Evolutionary conservation across 257 asterid genomes (phyloP).

Genomic region (Dorcoceras hygrometricum): DNA sequence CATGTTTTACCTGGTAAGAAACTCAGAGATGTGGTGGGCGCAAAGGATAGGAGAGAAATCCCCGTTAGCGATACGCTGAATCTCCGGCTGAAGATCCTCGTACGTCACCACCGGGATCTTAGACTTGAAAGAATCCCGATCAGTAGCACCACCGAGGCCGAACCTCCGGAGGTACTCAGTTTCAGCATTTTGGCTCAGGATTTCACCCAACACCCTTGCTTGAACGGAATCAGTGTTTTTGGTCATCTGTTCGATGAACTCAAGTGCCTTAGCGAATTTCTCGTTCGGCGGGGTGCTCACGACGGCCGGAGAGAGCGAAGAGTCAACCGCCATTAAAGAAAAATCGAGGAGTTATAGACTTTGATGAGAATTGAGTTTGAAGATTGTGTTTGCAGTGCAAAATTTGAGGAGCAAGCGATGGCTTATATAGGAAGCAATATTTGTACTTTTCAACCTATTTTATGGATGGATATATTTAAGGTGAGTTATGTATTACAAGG

Average conservation of each 20-base stretch:
- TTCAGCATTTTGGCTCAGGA: slow-evolving; percentile 49
- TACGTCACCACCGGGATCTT: slow-evolving; percentile 61
- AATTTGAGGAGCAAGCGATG: slow-evolving; percentile 6
- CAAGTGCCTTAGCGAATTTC: slow-evolving; percentile 49
- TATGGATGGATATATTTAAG: not conserved
- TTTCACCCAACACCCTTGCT: slow-evolving; percentile 53
- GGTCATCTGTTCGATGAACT: slow-evolving; percentile 67
- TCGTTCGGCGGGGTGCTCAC: slow-evolving; percentile 45
- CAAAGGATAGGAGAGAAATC: slow-evolving; percentile 67
- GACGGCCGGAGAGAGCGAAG: slow-evolving; percentile 28
- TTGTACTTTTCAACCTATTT: not conserved
- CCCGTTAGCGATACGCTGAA: slow-evolving; percentile 74
- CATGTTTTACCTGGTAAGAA: slow-evolving; percentile 66
- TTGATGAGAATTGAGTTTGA: not conserved
- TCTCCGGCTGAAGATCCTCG: slow-evolving; percentile 73
- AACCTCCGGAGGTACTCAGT: slow-evolving; percentile 59
- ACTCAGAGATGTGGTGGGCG: slow-evolving; percentile 72
- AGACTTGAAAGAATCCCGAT: slow-evolving; percentile 60
- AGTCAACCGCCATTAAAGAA: slow-evolving; percentile 43
- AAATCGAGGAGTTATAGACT: not conserved
- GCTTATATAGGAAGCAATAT: slow-evolving; percentile 21
- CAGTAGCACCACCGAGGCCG: slow-evolving; percentile 51
- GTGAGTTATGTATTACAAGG: not conserved
- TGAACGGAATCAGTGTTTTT: slow-evolving; percentile 47
- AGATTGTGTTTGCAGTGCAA: slow-evolving; percentile 10